These are phyloP conservation scores for Podospora appendiculata DNA, from an alignment of 495 filamentous ascomycete genomes.

Conservation along the genomic window DNA sequence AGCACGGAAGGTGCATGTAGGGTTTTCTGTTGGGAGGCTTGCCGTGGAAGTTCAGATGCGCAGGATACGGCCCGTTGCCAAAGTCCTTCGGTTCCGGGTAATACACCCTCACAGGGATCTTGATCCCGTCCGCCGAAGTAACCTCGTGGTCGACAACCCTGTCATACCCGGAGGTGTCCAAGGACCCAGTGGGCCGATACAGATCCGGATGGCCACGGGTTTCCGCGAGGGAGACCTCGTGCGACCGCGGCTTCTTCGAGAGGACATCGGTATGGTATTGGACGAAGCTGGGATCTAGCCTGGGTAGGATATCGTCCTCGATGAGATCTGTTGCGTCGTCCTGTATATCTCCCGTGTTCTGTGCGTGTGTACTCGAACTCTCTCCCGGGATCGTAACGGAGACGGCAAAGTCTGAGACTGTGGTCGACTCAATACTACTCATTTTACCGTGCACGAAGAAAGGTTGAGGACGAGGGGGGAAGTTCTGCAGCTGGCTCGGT, in stretches of 20 bases:
- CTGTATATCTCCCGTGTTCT: too few species aligned
- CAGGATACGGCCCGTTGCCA: conserved; percentile 35
- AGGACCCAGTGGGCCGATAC: conserved; percentile 27
- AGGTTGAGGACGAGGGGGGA: too few species aligned
- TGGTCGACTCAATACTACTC: too few species aligned
- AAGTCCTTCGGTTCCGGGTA: conserved; percentile 30
- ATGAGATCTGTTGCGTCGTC: conserved; percentile 3
- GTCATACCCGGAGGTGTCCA: conserved; percentile 26
- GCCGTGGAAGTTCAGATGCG: conserved; percentile 44
- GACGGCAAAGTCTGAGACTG: too few species aligned
- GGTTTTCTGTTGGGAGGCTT: conserved; percentile 4
- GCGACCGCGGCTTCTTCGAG: conserved; percentile 9
- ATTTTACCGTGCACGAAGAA: too few species aligned
- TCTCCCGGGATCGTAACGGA: too few species aligned
- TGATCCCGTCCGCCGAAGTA: conserved; percentile 31
- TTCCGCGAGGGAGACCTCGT: conserved; percentile 37
- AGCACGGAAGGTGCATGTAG: background rate
- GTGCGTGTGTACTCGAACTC: too few species aligned
- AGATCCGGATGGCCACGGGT: conserved; percentile 29
- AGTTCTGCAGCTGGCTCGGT: too few species aligned
- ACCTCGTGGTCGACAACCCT: conserved; percentile 29
- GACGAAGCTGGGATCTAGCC: conserved; percentile 19
- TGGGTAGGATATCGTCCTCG: conserved; percentile 18
- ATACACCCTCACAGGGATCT: conserved; percentile 35
- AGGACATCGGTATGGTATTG: conserved; percentile 9